Evolutionary conservation across 768 basidiomycete genomes (phyloP).

Genomic region (Calocybe indica): DNA sequence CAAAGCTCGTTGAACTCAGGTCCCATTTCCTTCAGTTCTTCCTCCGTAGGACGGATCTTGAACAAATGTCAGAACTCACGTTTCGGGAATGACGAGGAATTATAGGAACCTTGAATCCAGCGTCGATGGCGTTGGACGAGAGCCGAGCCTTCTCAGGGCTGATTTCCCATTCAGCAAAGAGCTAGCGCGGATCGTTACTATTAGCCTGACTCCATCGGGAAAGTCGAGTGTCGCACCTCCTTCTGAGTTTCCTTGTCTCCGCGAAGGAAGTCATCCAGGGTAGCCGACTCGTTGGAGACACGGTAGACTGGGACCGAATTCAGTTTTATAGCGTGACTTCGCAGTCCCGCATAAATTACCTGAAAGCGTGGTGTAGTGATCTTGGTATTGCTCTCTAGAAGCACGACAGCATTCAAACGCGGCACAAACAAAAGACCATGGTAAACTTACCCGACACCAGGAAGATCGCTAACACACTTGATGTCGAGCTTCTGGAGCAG

Average conservation of each 20-base stretch:
- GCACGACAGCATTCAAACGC: neutral
- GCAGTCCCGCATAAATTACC: slow-evolving; percentile 25
- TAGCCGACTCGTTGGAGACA: slow-evolving; percentile 58
- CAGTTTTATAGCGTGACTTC: no score
- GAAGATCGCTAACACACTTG: slow-evolving; percentile 3
- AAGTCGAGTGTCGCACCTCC: slow-evolving; percentile 33
- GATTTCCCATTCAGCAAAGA: slow-evolving; percentile 60
- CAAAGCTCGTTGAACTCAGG: slow-evolving; percentile 71
- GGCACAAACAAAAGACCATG: no score
- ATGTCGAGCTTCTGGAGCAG: slow-evolving; percentile 21
- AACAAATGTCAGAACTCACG: no score
- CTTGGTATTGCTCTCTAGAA: slow-evolving; percentile 62
- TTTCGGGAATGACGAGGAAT: neutral
- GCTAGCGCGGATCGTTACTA: slow-evolving; percentile 16
- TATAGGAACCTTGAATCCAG: slow-evolving; percentile 56
- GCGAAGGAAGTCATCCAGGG: slow-evolving; percentile 65
- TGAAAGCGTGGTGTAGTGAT: slow-evolving; percentile 67
- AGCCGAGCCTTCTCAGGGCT: slow-evolving; percentile 65
- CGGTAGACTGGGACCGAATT: slow-evolving; percentile 41
- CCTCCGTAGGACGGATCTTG: slow-evolving; percentile 63
- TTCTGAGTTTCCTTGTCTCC: slow-evolving; percentile 53
- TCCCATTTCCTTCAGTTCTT: slow-evolving; percentile 73
- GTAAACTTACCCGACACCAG: slow-evolving; percentile 6
- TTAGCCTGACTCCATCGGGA: neutral
- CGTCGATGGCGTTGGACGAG: slow-evolving; percentile 67